These are phyloP conservation scores for Ceriops decandra DNA, from an alignment of 345 rosid genomes.

Conservation along the genomic window DNA sequence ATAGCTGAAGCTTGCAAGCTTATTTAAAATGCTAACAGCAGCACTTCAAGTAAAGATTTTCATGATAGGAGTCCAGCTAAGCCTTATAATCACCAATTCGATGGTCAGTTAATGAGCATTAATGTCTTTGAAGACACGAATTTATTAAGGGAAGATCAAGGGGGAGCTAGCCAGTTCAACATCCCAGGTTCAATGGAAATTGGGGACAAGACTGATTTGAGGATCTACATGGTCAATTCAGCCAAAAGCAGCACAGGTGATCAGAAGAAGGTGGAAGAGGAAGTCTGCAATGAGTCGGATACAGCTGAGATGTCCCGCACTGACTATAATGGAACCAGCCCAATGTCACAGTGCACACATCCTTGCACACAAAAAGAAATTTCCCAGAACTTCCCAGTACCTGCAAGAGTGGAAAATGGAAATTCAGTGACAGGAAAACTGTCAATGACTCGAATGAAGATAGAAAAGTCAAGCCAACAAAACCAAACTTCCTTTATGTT, in stretches of 20 bases:
- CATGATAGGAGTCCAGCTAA: slow-evolving; percentile 7
- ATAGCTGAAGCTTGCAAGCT: no score
- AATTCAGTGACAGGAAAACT: slow-evolving; percentile 31
- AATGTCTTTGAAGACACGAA: slow-evolving; percentile 14
- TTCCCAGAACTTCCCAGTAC: slow-evolving; percentile 8
- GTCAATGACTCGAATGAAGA: slow-evolving; percentile 28
- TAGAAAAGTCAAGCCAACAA: slow-evolving; percentile 46
- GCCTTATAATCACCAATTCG: neutral
- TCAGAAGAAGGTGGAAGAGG: slow-evolving; percentile 26
- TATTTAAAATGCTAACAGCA: no score
- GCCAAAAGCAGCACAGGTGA: slow-evolving; percentile 1
- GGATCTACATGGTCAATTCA: no score
- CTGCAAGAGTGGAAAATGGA: slow-evolving; percentile 38
- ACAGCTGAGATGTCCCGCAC: slow-evolving; percentile 13
- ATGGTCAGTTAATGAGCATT: no score
- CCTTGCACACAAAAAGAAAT: slow-evolving; percentile 24
- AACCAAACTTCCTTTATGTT: slow-evolving; percentile 67
- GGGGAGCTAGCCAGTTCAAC: slow-evolving; percentile 15
- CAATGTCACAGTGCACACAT: no score
- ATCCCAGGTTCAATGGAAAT: slow-evolving; percentile 5
- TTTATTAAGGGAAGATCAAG: slow-evolving; percentile 15
- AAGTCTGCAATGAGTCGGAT: slow-evolving; percentile 10
- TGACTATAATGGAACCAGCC: slow-evolving; percentile 12
- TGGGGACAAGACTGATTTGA: no score
- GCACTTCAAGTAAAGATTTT: neutral